Evolutionary conservation across 2,329 filamentous ascomycete genomes (phyloP).

Genomic region (Aspergillus fijiensis): DNA sequence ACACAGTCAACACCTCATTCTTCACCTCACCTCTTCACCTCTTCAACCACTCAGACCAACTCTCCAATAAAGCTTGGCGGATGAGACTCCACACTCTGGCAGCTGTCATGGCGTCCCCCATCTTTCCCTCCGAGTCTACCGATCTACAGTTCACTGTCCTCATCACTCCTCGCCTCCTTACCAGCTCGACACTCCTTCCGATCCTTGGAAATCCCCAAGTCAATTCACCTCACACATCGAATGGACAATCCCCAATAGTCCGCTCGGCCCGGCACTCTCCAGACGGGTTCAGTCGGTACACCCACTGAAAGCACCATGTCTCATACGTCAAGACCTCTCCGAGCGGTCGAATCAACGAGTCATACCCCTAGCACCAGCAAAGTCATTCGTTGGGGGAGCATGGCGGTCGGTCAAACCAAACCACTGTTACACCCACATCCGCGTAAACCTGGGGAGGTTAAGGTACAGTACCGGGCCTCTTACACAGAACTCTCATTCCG

Average conservation of each 20-base stretch:
- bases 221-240: neutral
- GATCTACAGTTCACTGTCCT: no score
- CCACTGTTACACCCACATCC: neutral
- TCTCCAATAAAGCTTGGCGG: neutral
- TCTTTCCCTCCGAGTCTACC: no score
- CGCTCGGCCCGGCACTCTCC: slow-evolving; percentile 7
- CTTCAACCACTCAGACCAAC: neutral
- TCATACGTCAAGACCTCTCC: slow-evolving; percentile 25
- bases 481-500: neutral
- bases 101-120: neutral
- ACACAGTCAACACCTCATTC: no score
- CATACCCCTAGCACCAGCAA: neutral
- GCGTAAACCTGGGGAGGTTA: neutral
- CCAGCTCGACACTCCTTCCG: neutral
- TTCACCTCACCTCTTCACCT: neutral
- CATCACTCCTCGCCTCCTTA: neutral
- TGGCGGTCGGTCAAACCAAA: neutral
- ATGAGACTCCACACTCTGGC: neutral
- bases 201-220: neutral
- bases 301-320: slow-evolving; percentile 16
- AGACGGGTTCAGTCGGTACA: slow-evolving; percentile 2
- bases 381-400: neutral
- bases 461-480: neutral
- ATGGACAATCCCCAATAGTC: neutral
- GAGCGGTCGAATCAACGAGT: slow-evolving; percentile 14